Evolutionary conservation across 495 filamentous ascomycete species (phyloP).

Genomic region (Immersiella caudata): DNA sequence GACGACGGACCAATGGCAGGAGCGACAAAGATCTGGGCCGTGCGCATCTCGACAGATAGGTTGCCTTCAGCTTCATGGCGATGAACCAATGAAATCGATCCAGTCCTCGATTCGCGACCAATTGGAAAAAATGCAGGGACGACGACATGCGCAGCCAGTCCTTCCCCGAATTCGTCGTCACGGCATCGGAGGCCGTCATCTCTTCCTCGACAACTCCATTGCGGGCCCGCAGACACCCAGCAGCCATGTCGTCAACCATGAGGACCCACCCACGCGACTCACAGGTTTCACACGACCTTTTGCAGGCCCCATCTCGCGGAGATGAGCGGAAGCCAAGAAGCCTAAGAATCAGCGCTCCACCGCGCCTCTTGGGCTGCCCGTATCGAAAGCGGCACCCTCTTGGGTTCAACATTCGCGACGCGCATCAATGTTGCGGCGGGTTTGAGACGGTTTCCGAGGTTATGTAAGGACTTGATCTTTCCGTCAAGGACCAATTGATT

Average conservation of each 20-base stretch:
- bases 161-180: not conserved
- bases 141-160: not conserved
- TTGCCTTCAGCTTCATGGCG: constrained; percentile 6
- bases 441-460: not conserved
- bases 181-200: not conserved
- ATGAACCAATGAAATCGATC: not conserved
- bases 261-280: not conserved
- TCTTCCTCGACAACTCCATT: not conserved
- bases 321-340: not conserved
- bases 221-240: not conserved
- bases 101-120: not conserved
- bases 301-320: not conserved
- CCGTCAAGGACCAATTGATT: not conserved
- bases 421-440: not conserved
- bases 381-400: not conserved
- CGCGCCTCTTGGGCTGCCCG: not conserved
- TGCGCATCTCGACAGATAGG: not conserved
- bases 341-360: not conserved
- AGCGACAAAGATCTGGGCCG: not conserved
- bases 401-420: constrained; percentile 7
- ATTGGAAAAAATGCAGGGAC: constrained; percentile 6
- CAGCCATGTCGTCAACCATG: not conserved
- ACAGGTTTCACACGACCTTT: not conserved
- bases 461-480: not conserved
- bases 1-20: constrained; percentile 1